phyloP scores from a whole-genome alignment of 306 rosid genomes.

The Malus orientalis region DNA sequence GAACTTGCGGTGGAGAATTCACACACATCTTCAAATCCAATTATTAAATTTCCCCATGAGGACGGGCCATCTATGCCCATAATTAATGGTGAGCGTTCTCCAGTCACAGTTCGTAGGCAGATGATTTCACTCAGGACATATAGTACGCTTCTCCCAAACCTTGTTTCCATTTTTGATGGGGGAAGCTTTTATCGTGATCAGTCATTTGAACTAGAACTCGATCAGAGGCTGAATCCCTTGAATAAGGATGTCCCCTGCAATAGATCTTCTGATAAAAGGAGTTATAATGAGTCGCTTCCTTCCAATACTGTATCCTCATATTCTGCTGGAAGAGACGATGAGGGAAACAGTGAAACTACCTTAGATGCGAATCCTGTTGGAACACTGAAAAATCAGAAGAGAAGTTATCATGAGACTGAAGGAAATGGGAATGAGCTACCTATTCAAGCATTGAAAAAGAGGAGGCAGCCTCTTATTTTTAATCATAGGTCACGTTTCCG shows the following conservation, averaged over 20 bases:
- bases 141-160: constrained; percentile 37
- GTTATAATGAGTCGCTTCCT: constrained; percentile 16
- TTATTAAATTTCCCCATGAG: constrained; percentile 15
- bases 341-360: constrained; percentile 26
- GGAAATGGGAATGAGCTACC: constrained; percentile 13
- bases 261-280: constrained; percentile 28
- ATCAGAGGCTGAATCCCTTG: constrained; percentile 21
- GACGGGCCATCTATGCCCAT: constrained; percentile 16
- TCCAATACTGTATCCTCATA: constrained; percentile 8
- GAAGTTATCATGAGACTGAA: constrained; percentile 18
- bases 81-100: constrained; percentile 25
- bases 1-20: constrained; percentile 35
- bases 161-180: constrained; percentile 5
- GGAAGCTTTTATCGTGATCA: constrained; percentile 13
- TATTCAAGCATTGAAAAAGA: constrained; percentile 24
- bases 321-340: constrained; percentile 18
- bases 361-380: constrained; percentile 17
- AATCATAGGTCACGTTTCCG: constrained; percentile 18
- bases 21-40: constrained; percentile 16
- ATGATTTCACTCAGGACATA: constrained; percentile 46
- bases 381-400: constrained; percentile 22
- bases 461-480: constrained; percentile 28
- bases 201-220: constrained; percentile 23
- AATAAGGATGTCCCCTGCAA: constrained; percentile 23
- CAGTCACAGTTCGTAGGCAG: constrained; percentile 23